phyloP scores from a whole-genome alignment of 2,329 filamentous ascomycete genomes.

The Coleophoma cylindrospora region DNA sequence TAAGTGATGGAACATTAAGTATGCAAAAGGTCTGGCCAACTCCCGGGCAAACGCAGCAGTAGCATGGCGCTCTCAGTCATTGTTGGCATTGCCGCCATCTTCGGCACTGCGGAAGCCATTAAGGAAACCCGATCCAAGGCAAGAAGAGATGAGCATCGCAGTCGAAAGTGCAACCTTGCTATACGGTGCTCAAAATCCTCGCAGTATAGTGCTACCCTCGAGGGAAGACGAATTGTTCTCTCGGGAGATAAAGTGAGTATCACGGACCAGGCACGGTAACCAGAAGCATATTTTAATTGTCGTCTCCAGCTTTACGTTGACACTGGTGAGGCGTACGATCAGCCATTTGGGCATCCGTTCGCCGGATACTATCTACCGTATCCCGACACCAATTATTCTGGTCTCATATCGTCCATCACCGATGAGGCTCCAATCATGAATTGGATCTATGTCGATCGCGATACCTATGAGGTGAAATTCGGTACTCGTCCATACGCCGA shows the following conservation, averaged over 20 bases:
- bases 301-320: slow-evolving; percentile 39
- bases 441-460: slow-evolving; percentile 59
- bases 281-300: too few relatives aligned
- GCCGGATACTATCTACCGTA: slow-evolving; percentile 53
- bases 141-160: slow-evolving; percentile 43
- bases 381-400: slow-evolving; percentile 38
- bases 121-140: slow-evolving; percentile 43
- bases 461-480: slow-evolving; percentile 54
- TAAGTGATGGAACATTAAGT: not conserved
- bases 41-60: not conserved
- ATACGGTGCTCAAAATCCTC: slow-evolving; percentile 40
- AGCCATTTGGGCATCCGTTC: slow-evolving; percentile 44
- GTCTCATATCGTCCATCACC: slow-evolving; percentile 46
- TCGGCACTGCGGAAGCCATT: slow-evolving; percentile 43
- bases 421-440: slow-evolving; percentile 55
- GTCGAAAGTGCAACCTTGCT: slow-evolving; percentile 41
- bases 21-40: not conserved
- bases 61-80: slow-evolving; percentile 14
- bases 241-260: slow-evolving; percentile 35
- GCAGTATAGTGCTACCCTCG: slow-evolving; percentile 35
- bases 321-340: slow-evolving; percentile 31
- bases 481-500: slow-evolving; percentile 68
- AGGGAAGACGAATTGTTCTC: slow-evolving; percentile 38
- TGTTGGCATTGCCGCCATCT: slow-evolving; percentile 31
- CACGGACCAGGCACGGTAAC: too few relatives aligned